A percentile compares a stretch with the other conserved stretches of the same genome.
phyloP scores from a whole-genome alignment of 768 basidiomycete species.

The Tephrocybe sp. region DNA sequence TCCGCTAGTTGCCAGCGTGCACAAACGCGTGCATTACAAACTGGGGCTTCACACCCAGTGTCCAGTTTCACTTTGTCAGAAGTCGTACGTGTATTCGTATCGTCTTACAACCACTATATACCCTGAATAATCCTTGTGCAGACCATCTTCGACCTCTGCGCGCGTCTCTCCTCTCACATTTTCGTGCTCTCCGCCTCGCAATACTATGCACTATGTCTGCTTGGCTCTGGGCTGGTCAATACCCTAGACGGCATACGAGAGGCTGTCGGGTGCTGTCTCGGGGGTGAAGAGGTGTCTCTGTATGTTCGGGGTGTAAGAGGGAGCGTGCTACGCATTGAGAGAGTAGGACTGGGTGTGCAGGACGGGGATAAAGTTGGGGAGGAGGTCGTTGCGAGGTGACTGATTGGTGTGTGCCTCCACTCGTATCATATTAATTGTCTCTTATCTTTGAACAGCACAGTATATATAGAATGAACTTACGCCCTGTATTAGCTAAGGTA shows the following conservation, averaged over 20 bases:
- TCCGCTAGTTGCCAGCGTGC: constrained; percentile 48
- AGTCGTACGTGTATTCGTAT: constrained; percentile 38
- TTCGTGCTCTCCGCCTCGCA: constrained; percentile 60
- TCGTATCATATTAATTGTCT: not conserved
- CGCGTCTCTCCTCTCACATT: constrained; percentile 68
- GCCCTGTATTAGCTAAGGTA: constrained; percentile 67
- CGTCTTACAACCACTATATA: not conserved
- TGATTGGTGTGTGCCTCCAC: constrained; percentile 53
- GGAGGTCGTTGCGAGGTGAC: constrained; percentile 69
- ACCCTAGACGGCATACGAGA: constrained; percentile 45
- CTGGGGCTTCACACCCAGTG: constrained; percentile 62
- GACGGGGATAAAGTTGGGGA: constrained; percentile 57
- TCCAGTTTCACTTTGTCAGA: constrained; percentile 48
- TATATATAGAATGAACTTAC: constrained; percentile 91
- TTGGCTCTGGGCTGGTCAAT: constrained; percentile 52
- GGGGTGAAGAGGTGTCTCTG: constrained; percentile 79
- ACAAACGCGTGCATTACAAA: constrained; percentile 38
- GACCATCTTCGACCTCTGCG: constrained; percentile 38
- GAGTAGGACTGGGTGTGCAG: constrained; percentile 62
- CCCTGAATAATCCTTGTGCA: constrained; percentile 17
- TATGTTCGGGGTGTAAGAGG: constrained; percentile 84
- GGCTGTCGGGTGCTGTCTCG: constrained; percentile 64
- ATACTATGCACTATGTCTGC: constrained; percentile 66
- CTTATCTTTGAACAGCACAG: constrained; percentile 71
- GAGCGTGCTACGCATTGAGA: constrained; percentile 73